Percentiles rank a stretch among this genome's conserved stretches.
These are phyloP conservation scores for Talaromyces sp. DNA, from an alignment of 2,329 filamentous ascomycete species.

Conservation along the genomic window DNA sequence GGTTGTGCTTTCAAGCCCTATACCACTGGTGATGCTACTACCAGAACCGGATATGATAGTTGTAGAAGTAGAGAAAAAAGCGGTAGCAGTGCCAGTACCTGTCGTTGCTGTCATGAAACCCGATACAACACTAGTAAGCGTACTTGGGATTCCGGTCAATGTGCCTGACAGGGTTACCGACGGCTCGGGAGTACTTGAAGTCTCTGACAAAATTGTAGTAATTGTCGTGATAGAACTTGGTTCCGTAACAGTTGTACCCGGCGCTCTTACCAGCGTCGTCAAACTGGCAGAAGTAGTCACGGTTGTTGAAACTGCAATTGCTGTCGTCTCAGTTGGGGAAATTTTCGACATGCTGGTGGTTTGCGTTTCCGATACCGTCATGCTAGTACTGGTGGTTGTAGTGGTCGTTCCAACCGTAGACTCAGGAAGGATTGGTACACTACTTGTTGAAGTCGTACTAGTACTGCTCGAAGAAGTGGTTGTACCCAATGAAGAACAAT, in stretches of 20 bases:
- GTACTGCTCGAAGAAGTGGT: background rate
- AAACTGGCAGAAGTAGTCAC: background rate
- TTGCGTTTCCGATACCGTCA: background rate
- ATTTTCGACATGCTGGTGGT: background rate
- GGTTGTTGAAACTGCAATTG: background rate
- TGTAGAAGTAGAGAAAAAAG: background rate
- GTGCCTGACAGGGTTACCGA: background rate
- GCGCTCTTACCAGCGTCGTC: background rate
- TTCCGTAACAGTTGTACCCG: background rate
- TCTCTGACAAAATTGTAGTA: background rate
- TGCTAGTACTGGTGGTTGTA: background rate
- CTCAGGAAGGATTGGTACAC: slow-evolving; percentile 7
- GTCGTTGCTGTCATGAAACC: background rate
- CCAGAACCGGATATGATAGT: background rate
- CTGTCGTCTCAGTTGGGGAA: background rate
- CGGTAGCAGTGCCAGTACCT: background rate
- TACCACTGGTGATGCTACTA: background rate
- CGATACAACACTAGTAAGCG: background rate
- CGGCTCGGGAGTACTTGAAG: background rate
- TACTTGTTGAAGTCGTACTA: slow-evolving; percentile 5
- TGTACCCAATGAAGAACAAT: slow-evolving; percentile 11
- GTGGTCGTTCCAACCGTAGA: background rate
- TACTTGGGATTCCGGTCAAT: background rate
- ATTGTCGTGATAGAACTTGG: background rate
- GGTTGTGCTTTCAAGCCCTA: background rate